phyloP scores from a whole-genome alignment of 345 rosid genomes.

The Adansonia digitata region DNA sequence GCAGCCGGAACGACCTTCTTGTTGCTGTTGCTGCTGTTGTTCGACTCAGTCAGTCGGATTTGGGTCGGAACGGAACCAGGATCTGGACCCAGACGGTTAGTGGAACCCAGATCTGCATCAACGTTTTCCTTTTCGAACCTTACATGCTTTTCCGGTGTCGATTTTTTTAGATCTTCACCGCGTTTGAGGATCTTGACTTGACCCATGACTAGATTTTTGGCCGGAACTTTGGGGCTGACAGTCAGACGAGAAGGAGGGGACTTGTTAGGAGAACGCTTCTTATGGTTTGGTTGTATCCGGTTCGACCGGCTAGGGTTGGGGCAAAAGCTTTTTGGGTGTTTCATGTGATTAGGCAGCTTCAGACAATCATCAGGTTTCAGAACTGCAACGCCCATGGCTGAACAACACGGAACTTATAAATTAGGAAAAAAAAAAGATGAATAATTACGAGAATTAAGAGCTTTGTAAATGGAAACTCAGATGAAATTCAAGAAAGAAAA shows the following conservation, averaged over 20 bases:
- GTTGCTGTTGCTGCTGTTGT: not conserved
- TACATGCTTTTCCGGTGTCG: not conserved
- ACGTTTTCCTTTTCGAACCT: not conserved
- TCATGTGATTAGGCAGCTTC: constrained; percentile 27
- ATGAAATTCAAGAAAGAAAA: not conserved
- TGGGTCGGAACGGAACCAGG: constrained; percentile 23
- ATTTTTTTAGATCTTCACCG: constrained; percentile 41
- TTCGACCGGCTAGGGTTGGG: constrained; percentile 25
- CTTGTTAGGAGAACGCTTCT: constrained; percentile 24
- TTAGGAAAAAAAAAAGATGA: not conserved
- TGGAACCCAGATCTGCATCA: constrained; percentile 36
- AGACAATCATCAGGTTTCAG: constrained; percentile 53
- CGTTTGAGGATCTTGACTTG: constrained; percentile 72
- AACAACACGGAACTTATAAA: not conserved
- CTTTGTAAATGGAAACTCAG: not conserved
- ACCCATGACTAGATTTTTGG: constrained; percentile 29
- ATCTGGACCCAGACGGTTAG: constrained; percentile 35
- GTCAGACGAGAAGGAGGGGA: constrained; percentile 19
- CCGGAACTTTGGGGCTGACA: not conserved
- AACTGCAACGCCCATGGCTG: constrained; percentile 66
- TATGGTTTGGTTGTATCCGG: constrained; percentile 34
- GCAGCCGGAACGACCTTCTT: not conserved
- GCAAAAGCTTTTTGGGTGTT: constrained; percentile 20
- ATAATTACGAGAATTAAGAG: not conserved
- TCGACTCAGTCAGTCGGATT: constrained; percentile 30